A percentile compares a stretch with the other conserved stretches of the same genome.
phyloP scores from a whole-genome alignment of 192 early-diverging fungal species.

The Piromyces sp. region DNA sequence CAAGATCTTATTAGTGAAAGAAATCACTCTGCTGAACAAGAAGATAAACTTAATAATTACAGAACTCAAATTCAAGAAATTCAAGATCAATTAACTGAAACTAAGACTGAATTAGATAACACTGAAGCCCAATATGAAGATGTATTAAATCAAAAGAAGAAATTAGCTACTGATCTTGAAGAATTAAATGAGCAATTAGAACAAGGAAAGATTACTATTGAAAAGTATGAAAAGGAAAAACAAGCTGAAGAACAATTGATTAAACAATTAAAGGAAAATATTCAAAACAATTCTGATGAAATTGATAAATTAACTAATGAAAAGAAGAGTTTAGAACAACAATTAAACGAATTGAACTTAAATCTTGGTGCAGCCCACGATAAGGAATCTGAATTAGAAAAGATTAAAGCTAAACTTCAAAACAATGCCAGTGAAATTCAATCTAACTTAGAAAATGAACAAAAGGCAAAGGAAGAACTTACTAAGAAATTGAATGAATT shows the following conservation, averaged over 20 bases:
- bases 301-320: constrained; percentile 21
- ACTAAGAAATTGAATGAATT: constrained; percentile 11
- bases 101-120: constrained; percentile 22
- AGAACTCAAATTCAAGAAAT: constrained; percentile 55
- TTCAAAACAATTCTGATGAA: constrained; percentile 13
- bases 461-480: constrained; percentile 14
- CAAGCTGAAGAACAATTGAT: constrained; percentile 20
- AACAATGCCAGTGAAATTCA: constrained; percentile 22
- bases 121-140: constrained; percentile 23
- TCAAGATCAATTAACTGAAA: constrained; percentile 19
- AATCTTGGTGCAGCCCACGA: constrained; percentile 21
- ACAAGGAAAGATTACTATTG: constrained; percentile 12
- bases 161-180: constrained; percentile 18
- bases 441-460: constrained; percentile 20
- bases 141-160: constrained; percentile 11
- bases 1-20: constrained; percentile 52
- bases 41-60: constrained; percentile 48
- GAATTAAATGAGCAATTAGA: constrained; percentile 9
- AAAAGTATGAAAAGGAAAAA: constrained; percentile 37
- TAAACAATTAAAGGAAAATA: constrained; percentile 27
- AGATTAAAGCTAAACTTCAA: constrained; percentile 26
- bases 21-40: constrained; percentile 59
- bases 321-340: constrained; percentile 18
- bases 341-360: constrained; percentile 18
- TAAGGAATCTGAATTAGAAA: constrained; percentile 17